Conservation (phyloP, 2,329 filamentous ascomycete species). For the Hypomyces perniciosus region DNA sequence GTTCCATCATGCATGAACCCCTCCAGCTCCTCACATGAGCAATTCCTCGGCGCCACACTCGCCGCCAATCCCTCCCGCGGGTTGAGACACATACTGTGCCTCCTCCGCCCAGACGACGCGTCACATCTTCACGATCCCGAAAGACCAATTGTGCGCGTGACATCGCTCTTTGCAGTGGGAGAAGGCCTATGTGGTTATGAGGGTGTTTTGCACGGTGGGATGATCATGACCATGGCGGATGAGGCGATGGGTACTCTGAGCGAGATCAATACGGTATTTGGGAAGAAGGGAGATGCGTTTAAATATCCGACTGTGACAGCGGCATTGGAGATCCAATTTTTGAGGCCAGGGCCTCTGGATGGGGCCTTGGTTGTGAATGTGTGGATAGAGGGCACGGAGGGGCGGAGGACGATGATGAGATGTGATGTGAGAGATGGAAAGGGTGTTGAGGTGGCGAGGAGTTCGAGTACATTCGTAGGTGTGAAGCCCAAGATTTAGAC, state of each 20-base stretch:
- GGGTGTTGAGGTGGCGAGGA: conserved; percentile 25
- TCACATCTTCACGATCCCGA: conserved; percentile 18
- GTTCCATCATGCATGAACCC: conserved; percentile 30
- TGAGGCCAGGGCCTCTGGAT: conserved; percentile 26
- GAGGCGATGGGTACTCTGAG: conserved; percentile 32
- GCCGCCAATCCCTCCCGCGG: conserved; percentile 17
- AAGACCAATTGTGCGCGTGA: conserved; percentile 23
- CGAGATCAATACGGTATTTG: conserved; percentile 30
- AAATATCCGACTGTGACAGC: conserved; percentile 28
- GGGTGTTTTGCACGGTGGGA: conserved; percentile 31
- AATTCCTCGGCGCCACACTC: conserved; percentile 30
- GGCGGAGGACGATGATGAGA: conserved; percentile 28
- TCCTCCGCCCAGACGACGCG: conserved; percentile 26
- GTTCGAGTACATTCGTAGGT: conserved; percentile 29
- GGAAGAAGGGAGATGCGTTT: conserved; percentile 25
- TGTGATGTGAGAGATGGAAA: conserved; percentile 26
- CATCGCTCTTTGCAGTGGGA: conserved; percentile 28
- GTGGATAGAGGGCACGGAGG: conserved; percentile 26
- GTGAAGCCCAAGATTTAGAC: conserved; percentile 24
- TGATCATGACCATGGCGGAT: conserved; percentile 30
- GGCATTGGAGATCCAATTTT: conserved; percentile 28
- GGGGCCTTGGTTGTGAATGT: conserved; percentile 26
- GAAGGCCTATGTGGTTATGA: conserved; percentile 29
- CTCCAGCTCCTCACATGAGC: conserved; percentile 23
- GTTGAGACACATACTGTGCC: conserved; percentile 29